Percentiles rank a stretch among this genome's conserved stretches.
Evolutionary conservation across 768 basidiomycete genomes (phyloP).

Genomic region (Rickenella mellea): DNA sequence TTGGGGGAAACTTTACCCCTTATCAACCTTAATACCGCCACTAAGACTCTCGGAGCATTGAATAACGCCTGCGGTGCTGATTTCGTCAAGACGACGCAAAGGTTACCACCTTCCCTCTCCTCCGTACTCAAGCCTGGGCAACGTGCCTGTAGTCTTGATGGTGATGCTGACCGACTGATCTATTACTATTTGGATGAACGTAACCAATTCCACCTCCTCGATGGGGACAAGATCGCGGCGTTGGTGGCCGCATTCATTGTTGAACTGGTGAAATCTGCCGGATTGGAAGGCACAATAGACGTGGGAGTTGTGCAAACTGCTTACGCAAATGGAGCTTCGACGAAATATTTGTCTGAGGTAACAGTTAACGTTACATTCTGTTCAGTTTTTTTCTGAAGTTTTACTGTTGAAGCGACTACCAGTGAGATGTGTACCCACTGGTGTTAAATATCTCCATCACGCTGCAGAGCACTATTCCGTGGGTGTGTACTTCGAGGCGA

Average conservation of each 20-base stretch:
- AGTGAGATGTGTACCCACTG: conserved; percentile 90
- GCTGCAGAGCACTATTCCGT: conserved; percentile 90
- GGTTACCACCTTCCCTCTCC: conserved; percentile 67
- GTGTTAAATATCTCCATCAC: conserved; percentile 97
- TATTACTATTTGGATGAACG: conserved; percentile 85
- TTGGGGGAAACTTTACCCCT: conserved; percentile 56
- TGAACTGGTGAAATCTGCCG: conserved; percentile 78
- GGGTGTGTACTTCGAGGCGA: conserved; percentile 99
- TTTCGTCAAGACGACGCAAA: conserved; percentile 91
- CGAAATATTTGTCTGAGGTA: conserved; percentile 81
- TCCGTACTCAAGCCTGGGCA: conserved; percentile 57
- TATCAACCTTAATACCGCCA: conserved; percentile 59
- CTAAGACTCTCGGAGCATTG: conserved; percentile 56
- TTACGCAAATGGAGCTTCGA: conserved; percentile 96
- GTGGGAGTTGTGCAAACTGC: conserved; percentile 98
- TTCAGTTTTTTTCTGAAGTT: background rate
- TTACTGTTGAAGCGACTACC: conserved; percentile 61
- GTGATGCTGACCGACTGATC: conserved; percentile 95
- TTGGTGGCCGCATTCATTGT: conserved; percentile 90
- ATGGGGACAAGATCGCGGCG: conserved; percentile 96
- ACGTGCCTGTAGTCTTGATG: conserved; percentile 89
- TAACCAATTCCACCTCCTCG: conserved; percentile 80
- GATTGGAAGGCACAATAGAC: conserved; percentile 65
- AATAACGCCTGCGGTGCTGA: conserved; percentile 92
- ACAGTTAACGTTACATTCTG: conserved; percentile 17